These are phyloP conservation scores for Russula dissimulans DNA, from an alignment of 768 basidiomycete genomes.

Conservation along the genomic window DNA sequence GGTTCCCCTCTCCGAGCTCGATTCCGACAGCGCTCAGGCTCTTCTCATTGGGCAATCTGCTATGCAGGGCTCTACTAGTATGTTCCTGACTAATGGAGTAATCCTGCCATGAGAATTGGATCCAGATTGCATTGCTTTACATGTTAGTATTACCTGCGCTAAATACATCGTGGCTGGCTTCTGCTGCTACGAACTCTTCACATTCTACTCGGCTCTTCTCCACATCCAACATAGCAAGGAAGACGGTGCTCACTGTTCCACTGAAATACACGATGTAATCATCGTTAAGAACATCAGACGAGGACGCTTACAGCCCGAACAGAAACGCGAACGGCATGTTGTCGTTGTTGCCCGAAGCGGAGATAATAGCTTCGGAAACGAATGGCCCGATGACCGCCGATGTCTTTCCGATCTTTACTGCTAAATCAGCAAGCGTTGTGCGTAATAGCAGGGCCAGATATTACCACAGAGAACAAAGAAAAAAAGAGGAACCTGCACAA, in stretches of 20 bases:
- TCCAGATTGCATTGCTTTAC: neutral
- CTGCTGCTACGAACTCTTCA: constrained; percentile 49
- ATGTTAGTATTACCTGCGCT: neutral
- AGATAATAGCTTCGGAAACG: constrained; percentile 67
- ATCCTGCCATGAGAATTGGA: no score
- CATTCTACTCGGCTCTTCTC: constrained; percentile 57
- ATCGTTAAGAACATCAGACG: neutral
- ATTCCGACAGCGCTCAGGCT: no score
- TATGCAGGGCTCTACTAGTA: no score
- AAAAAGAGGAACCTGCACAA: constrained; percentile 56
- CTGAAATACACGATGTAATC: constrained; percentile 25
- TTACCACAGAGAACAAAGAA: constrained; percentile 61
- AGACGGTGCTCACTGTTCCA: constrained; percentile 43
- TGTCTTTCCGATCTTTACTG: constrained; percentile 55
- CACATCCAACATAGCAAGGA: constrained; percentile 55
- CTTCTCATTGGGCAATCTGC: no score
- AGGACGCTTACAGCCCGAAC: constrained; percentile 46
- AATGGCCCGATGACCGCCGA: constrained; percentile 71
- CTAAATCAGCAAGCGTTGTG: neutral
- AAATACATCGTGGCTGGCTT: constrained; percentile 36
- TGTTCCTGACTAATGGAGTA: no score
- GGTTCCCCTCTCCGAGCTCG: no score
- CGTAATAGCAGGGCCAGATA: constrained; percentile 2
- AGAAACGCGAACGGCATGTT: constrained; percentile 73
- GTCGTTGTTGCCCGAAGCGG: constrained; percentile 58